These are phyloP conservation scores for Aureobasidium sp. DNA, from an alignment of 2,329 filamentous ascomycete genomes.

Conservation along the genomic window DNA sequence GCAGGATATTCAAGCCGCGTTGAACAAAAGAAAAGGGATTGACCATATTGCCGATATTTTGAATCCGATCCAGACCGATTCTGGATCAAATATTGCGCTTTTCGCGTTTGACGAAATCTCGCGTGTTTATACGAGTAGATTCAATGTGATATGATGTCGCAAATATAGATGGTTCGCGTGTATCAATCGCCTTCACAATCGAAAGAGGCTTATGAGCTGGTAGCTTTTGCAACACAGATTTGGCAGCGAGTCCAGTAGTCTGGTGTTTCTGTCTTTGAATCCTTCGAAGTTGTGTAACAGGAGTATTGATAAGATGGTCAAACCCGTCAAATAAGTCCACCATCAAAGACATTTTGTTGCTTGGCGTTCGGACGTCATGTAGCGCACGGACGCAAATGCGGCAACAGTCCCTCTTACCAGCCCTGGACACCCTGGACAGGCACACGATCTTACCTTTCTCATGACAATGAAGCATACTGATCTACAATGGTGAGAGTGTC, in stretches of 20 bases:
- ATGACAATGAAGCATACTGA: neutral
- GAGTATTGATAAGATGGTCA: neutral
- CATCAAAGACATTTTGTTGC: neutral
- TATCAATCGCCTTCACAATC: neutral
- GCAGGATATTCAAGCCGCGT: conserved; percentile 32
- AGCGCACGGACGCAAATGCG: neutral
- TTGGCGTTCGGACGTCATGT: neutral
- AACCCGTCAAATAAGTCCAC: neutral
- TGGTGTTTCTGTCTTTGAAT: neutral
- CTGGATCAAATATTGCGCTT: neutral
- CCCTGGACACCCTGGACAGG: neutral
- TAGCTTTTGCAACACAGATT: neutral
- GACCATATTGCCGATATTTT: neutral
- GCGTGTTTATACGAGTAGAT: neutral
- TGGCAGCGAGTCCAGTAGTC: neutral
- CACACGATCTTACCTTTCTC: neutral
- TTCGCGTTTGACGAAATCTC: neutral
- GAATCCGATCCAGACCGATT: neutral
- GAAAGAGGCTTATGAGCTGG: neutral
- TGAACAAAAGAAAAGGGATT: neutral
- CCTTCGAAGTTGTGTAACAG: neutral
- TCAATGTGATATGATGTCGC: neutral
- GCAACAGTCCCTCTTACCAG: neutral
- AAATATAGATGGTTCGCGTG: neutral
- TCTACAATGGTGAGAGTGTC: neutral